Conservation (phyloP, 2,329 filamentous ascomycete genomes). For the Akanthomyces dipterigenus region DNA sequence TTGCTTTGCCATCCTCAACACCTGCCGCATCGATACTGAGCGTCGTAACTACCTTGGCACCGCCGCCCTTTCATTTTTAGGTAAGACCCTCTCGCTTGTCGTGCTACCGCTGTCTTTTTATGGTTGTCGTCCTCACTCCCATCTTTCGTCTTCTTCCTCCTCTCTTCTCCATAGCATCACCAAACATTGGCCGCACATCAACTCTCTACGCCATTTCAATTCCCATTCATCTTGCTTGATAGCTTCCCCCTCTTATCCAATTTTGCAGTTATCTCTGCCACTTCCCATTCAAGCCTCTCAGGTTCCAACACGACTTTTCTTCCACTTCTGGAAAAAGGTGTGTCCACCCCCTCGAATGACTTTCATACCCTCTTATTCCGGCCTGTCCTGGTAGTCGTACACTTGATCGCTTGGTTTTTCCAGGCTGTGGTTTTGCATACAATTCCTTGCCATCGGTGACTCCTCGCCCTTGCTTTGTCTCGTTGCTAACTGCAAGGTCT, state of each 20-base stretch:
- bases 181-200: conserved; percentile 35
- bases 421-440: background rate
- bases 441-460: no score
- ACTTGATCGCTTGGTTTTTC: background rate
- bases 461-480: background rate
- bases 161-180: conserved; percentile 39
- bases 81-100: conserved; percentile 12
- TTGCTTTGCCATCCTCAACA: conserved; percentile 16
- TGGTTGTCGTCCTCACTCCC: background rate
- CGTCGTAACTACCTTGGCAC: conserved; percentile 11
- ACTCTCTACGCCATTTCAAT: conserved; percentile 31
- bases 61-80: conserved; percentile 15
- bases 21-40: conserved; percentile 14
- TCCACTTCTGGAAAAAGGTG: conserved; percentile 1
- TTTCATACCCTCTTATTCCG: background rate
- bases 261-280: conserved; percentile 7
- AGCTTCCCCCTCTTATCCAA: conserved; percentile 45
- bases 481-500: conserved; percentile 5
- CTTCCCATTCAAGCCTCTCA: background rate
- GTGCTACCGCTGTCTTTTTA: conserved; percentile 1
- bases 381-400: background rate
- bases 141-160: conserved; percentile 18
- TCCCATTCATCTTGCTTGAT: conserved; percentile 48
- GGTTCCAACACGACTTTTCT: background rate
- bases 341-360: background rate